A percentile compares a stretch with the other conserved stretches of the same genome.
These are phyloP conservation scores for Prunus kanzakura DNA, from an alignment of 306 rosid species.

Conservation along the genomic window DNA sequence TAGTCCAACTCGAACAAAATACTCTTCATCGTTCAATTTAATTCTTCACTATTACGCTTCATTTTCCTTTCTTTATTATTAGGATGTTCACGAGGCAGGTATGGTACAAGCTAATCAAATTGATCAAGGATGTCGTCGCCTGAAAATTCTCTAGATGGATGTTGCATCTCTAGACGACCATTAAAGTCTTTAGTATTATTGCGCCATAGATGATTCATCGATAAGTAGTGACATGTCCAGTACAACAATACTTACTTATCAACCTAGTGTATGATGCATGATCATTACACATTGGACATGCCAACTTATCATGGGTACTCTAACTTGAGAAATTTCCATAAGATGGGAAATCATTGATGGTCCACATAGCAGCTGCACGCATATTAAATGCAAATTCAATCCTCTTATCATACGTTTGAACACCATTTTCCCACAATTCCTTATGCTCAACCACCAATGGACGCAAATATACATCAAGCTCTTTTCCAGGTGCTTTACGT, in stretches of 20 bases:
- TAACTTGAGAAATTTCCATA: too few species aligned
- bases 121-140: neutral
- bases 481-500: too few species aligned
- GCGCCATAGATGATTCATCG: neutral
- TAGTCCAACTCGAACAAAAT: neutral
- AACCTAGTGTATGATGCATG: neutral
- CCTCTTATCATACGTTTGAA: too few species aligned
- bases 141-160: too few species aligned
- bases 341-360: too few species aligned
- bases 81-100: neutral
- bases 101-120: neutral
- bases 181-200: neutral
- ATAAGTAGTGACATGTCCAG: neutral
- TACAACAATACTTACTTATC: neutral
- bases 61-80: neutral
- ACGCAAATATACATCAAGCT: too few species aligned
- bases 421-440: too few species aligned
- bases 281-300: neutral
- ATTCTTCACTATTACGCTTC: neutral
- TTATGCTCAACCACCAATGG: too few species aligned
- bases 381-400: too few species aligned
- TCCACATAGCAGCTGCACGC: too few species aligned
- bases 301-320: neutral
- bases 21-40: neutral
- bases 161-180: neutral